Conservation (phyloP, 2,329 filamentous ascomycete genomes). For the Hypoxylon rubiginosum region DNA sequence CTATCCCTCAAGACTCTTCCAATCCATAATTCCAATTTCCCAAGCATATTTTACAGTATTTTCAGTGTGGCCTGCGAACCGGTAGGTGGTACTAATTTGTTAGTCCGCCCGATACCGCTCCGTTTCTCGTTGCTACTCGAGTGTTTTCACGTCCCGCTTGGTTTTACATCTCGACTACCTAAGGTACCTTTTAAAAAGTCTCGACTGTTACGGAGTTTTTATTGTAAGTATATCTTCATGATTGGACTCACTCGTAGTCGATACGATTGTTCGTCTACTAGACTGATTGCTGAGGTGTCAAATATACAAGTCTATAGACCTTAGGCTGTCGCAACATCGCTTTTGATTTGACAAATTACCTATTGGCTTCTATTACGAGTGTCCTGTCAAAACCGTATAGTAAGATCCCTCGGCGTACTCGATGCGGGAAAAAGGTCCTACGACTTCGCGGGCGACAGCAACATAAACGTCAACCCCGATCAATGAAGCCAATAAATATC, state of each 20-base stretch:
- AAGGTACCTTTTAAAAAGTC: background rate
- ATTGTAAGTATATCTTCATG: background rate
- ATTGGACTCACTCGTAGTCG: no score
- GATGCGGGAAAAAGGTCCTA: background rate
- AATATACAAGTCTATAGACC: no score
- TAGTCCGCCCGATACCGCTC: background rate
- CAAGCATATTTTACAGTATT: background rate
- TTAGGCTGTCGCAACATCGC: background rate
- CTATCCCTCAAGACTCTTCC: background rate
- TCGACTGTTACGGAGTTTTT: background rate
- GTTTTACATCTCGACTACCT: background rate
- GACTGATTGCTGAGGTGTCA: no score
- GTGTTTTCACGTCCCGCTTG: background rate
- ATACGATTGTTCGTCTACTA: no score
- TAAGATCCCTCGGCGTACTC: background rate
- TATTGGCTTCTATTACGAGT: background rate
- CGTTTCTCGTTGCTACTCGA: background rate
- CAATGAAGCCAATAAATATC: background rate
- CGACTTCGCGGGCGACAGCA: background rate
- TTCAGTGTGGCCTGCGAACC: background rate
- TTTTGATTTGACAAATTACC: background rate
- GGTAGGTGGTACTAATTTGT: background rate
- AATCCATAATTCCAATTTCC: background rate
- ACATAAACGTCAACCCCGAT: background rate
- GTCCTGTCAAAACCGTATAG: background rate